These are phyloP conservation scores for Pseudozyma thailandica DNA, from an alignment of 1,284 basidiomycete species.

Conservation along the genomic window DNA sequence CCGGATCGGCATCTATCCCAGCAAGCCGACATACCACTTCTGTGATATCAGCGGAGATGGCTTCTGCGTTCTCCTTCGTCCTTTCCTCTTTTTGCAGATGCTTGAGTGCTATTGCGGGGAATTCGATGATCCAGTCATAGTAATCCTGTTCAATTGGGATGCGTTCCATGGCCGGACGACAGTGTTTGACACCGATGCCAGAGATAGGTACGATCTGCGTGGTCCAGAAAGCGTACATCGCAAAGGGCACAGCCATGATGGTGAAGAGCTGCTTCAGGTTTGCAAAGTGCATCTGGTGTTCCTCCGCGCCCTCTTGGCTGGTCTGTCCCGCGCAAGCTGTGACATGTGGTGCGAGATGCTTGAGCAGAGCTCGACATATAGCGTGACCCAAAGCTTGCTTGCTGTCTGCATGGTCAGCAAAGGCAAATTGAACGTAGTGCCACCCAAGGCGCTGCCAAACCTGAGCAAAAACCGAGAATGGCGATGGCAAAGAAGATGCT, in stretches of 20 bases:
- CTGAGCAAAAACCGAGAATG: conserved; percentile 29
- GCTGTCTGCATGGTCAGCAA: conserved; percentile 41
- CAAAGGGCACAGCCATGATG: conserved; percentile 23
- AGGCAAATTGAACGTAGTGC: conserved; percentile 41
- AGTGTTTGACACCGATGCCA: conserved; percentile 41
- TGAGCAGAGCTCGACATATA: conserved; percentile 34
- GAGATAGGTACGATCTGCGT: conserved; percentile 33
- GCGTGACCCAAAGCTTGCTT: conserved; percentile 24
- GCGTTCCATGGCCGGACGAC: conserved; percentile 30
- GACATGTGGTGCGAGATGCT: conserved; percentile 14
- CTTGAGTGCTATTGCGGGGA: conserved; percentile 15
- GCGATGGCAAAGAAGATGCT: conserved; percentile 4
- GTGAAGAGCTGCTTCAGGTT: conserved; percentile 26
- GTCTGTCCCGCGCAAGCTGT: too few species aligned
- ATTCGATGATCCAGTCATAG: conserved; percentile 30
- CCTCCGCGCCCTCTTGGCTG: background rate
- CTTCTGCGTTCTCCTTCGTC: conserved; percentile 6
- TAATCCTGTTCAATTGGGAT: conserved; percentile 39
- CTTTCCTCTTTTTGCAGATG: conserved; percentile 19
- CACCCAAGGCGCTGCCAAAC: conserved; percentile 32
- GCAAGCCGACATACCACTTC: conserved; percentile 28
- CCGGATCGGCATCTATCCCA: conserved; percentile 4
- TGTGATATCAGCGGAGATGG: conserved; percentile 21
- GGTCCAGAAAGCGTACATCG: conserved; percentile 38
- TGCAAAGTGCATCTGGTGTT: conserved; percentile 3